Evolutionary conservation across 2,329 filamentous ascomycete genomes (phyloP).

Genomic region (Fusarium sp.): DNA sequence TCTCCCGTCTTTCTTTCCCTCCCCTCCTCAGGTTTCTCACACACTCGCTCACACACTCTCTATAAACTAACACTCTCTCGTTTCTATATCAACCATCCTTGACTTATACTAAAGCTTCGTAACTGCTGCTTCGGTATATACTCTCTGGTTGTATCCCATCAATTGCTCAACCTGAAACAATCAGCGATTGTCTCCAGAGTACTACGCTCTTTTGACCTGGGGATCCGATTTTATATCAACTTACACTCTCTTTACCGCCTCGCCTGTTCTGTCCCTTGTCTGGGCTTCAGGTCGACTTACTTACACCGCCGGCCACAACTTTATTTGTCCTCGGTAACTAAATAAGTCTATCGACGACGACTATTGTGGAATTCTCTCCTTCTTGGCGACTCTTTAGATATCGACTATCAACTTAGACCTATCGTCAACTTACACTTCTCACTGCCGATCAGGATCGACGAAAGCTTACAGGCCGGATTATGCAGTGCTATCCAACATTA

Average conservation of each 20-base stretch:
- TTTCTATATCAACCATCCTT: constrained; percentile 30
- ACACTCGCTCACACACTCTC: neutral
- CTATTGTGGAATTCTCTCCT: neutral
- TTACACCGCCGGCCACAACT: constrained; percentile 17
- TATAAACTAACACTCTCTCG: constrained; percentile 15
- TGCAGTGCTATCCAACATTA: constrained; percentile 15
- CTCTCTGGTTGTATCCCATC: constrained; percentile 10
- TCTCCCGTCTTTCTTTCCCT: constrained; percentile 17
- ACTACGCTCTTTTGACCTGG: constrained; percentile 34
- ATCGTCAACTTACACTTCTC: constrained; percentile 12
- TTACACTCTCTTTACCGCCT: constrained; percentile 24
- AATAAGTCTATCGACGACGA: neutral
- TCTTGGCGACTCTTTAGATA: neutral
- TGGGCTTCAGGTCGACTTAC: constrained; percentile 22
- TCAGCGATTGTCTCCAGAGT: constrained; percentile 18
- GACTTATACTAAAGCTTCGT: constrained; percentile 19
- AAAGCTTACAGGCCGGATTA: constrained; percentile 27
- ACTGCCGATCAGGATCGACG: constrained; percentile 11
- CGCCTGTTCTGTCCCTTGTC: constrained; percentile 11
- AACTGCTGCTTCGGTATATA: constrained; percentile 9
- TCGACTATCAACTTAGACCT: neutral
- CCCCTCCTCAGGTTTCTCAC: constrained; percentile 28
- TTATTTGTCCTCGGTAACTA: neutral
- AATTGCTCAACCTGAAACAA: constrained; percentile 31
- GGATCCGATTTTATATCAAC: constrained; percentile 21